Evolutionary conservation across 192 early-diverging fungal species (phyloP).

Genomic region (Oehlia diaphana): DNA sequence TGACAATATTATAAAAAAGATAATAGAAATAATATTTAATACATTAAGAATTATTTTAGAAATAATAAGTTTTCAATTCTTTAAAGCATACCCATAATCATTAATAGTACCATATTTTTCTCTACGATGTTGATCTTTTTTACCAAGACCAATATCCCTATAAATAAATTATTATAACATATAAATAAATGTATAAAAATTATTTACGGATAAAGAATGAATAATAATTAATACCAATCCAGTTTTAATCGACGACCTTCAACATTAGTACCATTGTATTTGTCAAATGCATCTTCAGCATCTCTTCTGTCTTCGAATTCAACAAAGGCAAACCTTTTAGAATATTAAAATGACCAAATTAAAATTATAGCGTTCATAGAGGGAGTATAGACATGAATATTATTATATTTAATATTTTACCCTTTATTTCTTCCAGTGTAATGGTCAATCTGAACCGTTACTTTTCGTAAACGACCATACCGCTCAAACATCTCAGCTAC

Average conservation of each 20-base stretch:
- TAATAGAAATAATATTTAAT: background rate
- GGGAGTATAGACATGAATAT: background rate
- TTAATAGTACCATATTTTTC: constrained; percentile 11
- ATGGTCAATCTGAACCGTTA: constrained; percentile 74
- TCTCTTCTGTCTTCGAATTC: constrained; percentile 69
- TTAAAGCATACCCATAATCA: constrained; percentile 24
- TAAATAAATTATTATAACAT: background rate
- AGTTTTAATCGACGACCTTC: constrained; percentile 57
- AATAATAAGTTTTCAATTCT: background rate
- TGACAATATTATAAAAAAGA: background rate
- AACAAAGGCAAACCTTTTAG: constrained; percentile 73
- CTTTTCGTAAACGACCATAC: constrained; percentile 64
- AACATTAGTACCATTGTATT: constrained; percentile 59
- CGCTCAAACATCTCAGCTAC: constrained; percentile 73
- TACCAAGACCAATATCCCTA: constrained; percentile 28
- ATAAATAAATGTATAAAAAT: background rate
- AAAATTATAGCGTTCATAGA: background rate
- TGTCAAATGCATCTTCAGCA: constrained; percentile 64
- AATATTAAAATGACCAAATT: background rate
- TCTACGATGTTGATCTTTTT: constrained; percentile 28
- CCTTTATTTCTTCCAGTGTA: constrained; percentile 80
- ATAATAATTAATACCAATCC: constrained; percentile 45
- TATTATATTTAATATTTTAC: constrained; percentile 38
- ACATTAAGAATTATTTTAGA: background rate
- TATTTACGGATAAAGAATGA: background rate